These are phyloP conservation scores for Hemileia vastatrix DNA, from an alignment of 1,284 basidiomycete genomes.

Conservation along the genomic window DNA sequence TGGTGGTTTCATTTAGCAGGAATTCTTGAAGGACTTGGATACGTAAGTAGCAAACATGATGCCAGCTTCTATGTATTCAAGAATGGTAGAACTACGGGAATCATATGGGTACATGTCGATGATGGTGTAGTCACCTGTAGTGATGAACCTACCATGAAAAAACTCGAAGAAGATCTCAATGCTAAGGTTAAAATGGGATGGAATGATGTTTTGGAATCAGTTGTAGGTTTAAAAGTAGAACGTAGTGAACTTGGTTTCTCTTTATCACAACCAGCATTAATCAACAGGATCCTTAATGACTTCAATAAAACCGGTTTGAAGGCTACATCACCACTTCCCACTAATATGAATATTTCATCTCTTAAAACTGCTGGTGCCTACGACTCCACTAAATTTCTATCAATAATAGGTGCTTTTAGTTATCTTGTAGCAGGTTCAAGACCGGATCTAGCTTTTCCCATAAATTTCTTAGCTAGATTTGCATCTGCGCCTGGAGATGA, in stretches of 20 bases:
- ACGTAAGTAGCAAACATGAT: not conserved
- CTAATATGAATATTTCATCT: too few relatives aligned
- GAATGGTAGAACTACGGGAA: not conserved
- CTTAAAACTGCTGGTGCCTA: too few relatives aligned
- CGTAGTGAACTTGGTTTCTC: not conserved
- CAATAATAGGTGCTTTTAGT: too few relatives aligned
- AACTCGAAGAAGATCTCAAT: not conserved
- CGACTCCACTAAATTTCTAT: too few relatives aligned
- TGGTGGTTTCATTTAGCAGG: conserved; percentile 1
- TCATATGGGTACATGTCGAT: conserved; percentile 2
- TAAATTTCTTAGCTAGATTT: not conserved
- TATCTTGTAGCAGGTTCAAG: too few relatives aligned
- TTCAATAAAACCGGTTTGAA: too few relatives aligned
- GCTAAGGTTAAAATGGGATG: not conserved
- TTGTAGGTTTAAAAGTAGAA: not conserved
- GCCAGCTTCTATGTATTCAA: not conserved
- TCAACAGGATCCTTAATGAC: too few relatives aligned
- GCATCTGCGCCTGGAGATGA: not conserved
- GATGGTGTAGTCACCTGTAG: not conserved
- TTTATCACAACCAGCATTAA: not conserved
- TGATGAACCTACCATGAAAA: not conserved
- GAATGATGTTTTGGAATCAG: not conserved
- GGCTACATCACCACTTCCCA: too few relatives aligned
- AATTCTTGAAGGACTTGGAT: not conserved
- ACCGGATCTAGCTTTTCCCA: too few relatives aligned